phyloP scores from a whole-genome alignment of 495 filamentous ascomycete genomes.

The Tuber brumale region DNA sequence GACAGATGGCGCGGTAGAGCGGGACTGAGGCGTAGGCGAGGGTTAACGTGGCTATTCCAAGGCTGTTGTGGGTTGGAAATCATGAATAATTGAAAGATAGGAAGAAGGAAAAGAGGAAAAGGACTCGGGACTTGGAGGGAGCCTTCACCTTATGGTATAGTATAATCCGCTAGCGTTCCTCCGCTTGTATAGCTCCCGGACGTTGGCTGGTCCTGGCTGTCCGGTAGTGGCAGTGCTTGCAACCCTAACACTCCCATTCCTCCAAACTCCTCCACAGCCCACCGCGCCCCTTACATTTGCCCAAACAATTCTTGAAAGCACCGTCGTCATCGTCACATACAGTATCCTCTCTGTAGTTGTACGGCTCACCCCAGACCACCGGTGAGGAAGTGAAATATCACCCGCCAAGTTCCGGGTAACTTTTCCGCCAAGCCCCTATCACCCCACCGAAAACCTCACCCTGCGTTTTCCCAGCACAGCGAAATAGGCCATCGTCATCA shows the following conservation, averaged over 20 bases:
- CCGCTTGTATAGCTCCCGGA: conserved; percentile 52
- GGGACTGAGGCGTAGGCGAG: conserved; percentile 94
- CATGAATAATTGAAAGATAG: conserved; percentile 4
- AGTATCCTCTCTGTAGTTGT: neutral
- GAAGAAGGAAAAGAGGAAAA: neutral
- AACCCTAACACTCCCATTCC: neutral
- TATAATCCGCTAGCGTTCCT: conserved; percentile 58
- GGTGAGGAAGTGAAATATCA: neutral
- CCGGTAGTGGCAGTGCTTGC: neutral
- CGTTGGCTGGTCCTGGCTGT: conserved; percentile 25
- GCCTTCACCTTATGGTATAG: conserved; percentile 34
- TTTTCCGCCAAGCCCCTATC: neutral
- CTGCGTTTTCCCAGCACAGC: conserved; percentile 20
- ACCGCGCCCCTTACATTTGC: neutral
- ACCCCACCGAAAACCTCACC: conserved; percentile 23
- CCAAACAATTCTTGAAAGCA: neutral
- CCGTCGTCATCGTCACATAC: neutral
- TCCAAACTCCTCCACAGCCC: neutral
- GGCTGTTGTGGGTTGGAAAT: conserved; percentile 24
- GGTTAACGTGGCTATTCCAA: conserved; percentile 69
- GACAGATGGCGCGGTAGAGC: conserved; percentile 86
- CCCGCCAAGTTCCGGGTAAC: neutral
- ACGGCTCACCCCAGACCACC: neutral
- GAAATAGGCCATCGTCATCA: neutral
- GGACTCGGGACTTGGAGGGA: neutral